Percentiles rank a stretch among this genome's conserved stretches.
These are phyloP conservation scores for Fusarium sp. DNA, from an alignment of 2,329 filamentous ascomycete species.

Conservation along the genomic window DNA sequence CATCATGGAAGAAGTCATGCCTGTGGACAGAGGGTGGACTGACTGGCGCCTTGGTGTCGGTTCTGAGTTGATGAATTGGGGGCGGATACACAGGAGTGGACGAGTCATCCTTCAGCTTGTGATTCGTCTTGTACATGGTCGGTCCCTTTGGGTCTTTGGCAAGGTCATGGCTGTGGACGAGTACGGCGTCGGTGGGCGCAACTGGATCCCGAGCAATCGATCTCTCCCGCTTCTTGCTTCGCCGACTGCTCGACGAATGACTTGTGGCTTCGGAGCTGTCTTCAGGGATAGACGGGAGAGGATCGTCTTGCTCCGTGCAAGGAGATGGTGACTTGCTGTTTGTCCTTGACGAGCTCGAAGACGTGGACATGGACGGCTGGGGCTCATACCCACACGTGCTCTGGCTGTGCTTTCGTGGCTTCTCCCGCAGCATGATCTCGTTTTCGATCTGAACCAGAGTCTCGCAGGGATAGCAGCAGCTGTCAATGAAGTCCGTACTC, in stretches of 20 bases:
- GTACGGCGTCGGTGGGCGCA: constrained; percentile 20
- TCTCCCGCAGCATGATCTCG: constrained; percentile 50
- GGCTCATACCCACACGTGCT: constrained; percentile 34
- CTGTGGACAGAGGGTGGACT: constrained; percentile 24
- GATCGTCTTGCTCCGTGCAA: constrained; percentile 1
- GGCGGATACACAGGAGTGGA: constrained; percentile 17
- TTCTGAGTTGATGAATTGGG: constrained; percentile 27
- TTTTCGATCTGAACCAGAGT: constrained; percentile 48
- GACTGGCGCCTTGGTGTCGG: constrained; percentile 24
- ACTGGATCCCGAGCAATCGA: constrained; percentile 26
- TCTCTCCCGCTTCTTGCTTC: constrained; percentile 21
- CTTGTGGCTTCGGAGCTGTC: constrained; percentile 16
- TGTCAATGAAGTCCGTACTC: constrained; percentile 39
- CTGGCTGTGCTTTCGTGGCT: constrained; percentile 12
- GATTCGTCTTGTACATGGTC: background rate
- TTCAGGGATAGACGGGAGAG: constrained; percentile 37
- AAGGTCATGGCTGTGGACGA: constrained; percentile 22
- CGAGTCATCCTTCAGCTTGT: constrained; percentile 21
- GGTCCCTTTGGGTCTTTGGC: constrained; percentile 18
- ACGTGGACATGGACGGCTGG: constrained; percentile 39
- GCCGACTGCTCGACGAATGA: constrained; percentile 7
- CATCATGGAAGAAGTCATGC: constrained; percentile 28
- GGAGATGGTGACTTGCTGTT: constrained; percentile 9
- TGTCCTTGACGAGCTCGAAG: constrained; percentile 7
- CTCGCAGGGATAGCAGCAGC: constrained; percentile 46